Evolutionary conservation across 2,329 filamentous ascomycete genomes (phyloP).

Genomic region (Ascomycota sp.): DNA sequence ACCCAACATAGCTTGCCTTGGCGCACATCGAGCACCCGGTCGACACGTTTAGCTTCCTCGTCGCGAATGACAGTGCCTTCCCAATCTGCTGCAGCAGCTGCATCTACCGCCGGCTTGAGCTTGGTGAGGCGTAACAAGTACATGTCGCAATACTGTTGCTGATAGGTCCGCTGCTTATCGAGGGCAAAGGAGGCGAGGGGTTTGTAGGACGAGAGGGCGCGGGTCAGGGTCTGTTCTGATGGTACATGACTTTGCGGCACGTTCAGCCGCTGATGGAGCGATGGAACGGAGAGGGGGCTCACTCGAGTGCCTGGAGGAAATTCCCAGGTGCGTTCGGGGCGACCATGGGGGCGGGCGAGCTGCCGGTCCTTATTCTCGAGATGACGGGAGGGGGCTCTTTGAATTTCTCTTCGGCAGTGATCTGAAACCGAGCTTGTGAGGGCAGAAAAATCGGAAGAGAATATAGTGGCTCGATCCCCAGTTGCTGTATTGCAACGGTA

Average conservation of each 20-base stretch:
- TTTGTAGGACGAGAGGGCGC: slow-evolving; percentile 42
- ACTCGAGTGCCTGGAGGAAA: no score
- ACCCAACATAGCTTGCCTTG: slow-evolving; percentile 96
- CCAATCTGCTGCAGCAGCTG: slow-evolving; percentile 58
- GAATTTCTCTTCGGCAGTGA: no score
- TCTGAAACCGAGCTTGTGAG: no score
- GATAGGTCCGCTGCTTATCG: slow-evolving; percentile 52
- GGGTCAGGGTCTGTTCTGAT: slow-evolving; percentile 24
- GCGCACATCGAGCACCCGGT: slow-evolving; percentile 82
- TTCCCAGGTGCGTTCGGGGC: no score
- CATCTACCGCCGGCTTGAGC: slow-evolving; percentile 67
- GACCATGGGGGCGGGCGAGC: no score
- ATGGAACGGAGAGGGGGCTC: no score
- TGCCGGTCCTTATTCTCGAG: no score
- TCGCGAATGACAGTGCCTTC: slow-evolving; percentile 56
- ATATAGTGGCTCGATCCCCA: no score
- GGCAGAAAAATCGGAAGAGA: no score
- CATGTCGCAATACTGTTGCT: slow-evolving; percentile 94
- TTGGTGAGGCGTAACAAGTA: slow-evolving; percentile 83
- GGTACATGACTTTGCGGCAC: no score
- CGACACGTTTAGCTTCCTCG: slow-evolving; percentile 54
- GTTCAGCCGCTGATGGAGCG: neutral
- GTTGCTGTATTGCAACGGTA: no score
- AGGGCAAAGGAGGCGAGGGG: slow-evolving; percentile 58
- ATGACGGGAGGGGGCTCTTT: no score